A percentile compares a stretch with the other conserved stretches of the same genome.
Evolutionary conservation across 495 filamentous ascomycete genomes (phyloP).

Genomic region (Penicillium roqueforti): DNA sequence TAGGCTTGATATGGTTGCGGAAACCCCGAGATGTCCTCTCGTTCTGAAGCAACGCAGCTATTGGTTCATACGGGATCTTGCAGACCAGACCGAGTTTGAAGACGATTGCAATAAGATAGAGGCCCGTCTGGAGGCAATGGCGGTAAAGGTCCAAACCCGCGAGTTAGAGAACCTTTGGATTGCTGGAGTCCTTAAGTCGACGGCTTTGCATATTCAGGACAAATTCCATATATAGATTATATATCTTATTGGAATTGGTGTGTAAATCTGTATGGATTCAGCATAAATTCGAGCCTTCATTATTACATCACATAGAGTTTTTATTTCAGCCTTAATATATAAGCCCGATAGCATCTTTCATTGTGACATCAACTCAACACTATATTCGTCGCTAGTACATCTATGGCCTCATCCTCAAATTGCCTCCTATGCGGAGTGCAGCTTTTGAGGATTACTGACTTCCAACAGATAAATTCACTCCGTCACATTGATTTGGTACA

Average conservation of each 20-base stretch:
- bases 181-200: not conserved
- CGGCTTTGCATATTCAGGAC: not conserved
- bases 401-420: not conserved
- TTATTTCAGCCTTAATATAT: too few relatives aligned
- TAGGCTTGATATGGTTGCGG: not conserved
- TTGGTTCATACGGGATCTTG: not conserved
- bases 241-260: too few relatives aligned
- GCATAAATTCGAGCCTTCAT: too few relatives aligned
- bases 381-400: too few relatives aligned
- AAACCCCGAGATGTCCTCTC: not conserved
- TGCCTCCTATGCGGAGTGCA: not conserved
- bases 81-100: conserved; percentile 1
- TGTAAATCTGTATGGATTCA: too few relatives aligned
- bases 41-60: not conserved
- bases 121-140: not conserved
- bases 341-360: too few relatives aligned
- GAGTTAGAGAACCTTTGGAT: not conserved
- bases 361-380: too few relatives aligned
- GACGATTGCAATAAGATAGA: not conserved
- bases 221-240: not conserved
- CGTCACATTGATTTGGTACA: not conserved
- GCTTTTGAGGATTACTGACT: not conserved
- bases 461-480: not conserved
- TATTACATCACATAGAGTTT: too few relatives aligned
- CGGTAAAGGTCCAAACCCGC: not conserved